Base-by-base conservation (phyloP, 169 alveolate species). In the Plasmodium knowlesi region DNA sequence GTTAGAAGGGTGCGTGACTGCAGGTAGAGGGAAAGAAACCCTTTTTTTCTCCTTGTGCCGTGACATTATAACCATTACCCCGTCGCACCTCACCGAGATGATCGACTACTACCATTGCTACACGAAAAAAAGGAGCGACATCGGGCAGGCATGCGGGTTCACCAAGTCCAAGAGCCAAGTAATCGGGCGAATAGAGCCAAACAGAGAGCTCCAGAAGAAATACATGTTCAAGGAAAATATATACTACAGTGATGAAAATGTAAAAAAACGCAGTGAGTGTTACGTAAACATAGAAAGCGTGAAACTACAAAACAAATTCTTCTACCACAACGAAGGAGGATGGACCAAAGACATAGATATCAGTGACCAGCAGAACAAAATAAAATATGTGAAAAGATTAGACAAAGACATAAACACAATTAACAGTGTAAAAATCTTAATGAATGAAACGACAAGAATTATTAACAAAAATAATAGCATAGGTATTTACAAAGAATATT, bases 241-340 rank as follows among this genome's bases (percentile, higher is more conserved):
- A 30, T 74, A 84, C 71, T 74, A 78, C 34, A 92, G 79, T 54
- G 93, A 71, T 54, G 96, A 92, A 6, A 82, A 82, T 76, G 76
- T 83, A 28, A 83, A 73, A 82, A 83, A 93, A 30, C 79, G 6
- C 28, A 83, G 92, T 41, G 92, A 82, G 41, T 80, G 70, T 32
- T 88, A 76, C 76, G 92, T 81, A 25, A 82, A 93, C 76, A 82
- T 83, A 16, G 90, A 92, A 43, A 92, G 92, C 30, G 43, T 92
- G 39, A 92, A 84, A 46, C 41, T 84, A 70, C 85, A 83, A 22
- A 84, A 93, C 67, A 93, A 93, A 76, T 88, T 78, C 25, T 83
- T 93, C 39, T 88, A 88, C 54, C 94, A 93, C 32, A 84, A 84
- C 34, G 94, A 81, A 93, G 94, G 94, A 12, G 92, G 92, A 54